A percentile compares a stretch with the other conserved stretches of the same genome.
Evolutionary conservation across 2,329 filamentous ascomycete genomes (phyloP).

Genomic region (Didymella pomorum): DNA sequence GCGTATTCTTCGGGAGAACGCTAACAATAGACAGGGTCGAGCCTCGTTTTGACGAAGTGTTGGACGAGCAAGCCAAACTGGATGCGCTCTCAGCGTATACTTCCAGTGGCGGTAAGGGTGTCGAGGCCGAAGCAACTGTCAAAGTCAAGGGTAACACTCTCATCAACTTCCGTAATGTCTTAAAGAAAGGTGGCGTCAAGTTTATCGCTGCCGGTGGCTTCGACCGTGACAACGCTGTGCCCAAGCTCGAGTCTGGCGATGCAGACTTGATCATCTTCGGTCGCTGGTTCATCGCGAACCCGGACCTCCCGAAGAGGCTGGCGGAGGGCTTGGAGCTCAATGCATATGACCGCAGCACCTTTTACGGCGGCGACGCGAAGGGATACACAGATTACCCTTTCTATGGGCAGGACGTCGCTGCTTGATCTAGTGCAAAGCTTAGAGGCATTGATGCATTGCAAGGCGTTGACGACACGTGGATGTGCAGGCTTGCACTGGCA

Average conservation of each 20-base stretch:
- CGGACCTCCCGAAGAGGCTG: slow-evolving; percentile 56
- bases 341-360: slow-evolving; percentile 54
- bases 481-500: neutral
- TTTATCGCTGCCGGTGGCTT: slow-evolving; percentile 66
- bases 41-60: slow-evolving; percentile 49
- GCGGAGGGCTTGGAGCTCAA: slow-evolving; percentile 51
- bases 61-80: slow-evolving; percentile 49
- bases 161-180: slow-evolving; percentile 56
- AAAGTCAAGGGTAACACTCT: slow-evolving; percentile 41
- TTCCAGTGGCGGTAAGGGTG: slow-evolving; percentile 33
- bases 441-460: slow-evolving; percentile 1
- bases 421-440: slow-evolving; percentile 20
- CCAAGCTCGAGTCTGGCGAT: slow-evolving; percentile 55
- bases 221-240: slow-evolving; percentile 60
- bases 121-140: slow-evolving; percentile 46
- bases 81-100: slow-evolving; percentile 51
- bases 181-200: slow-evolving; percentile 57
- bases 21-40: slow-evolving; percentile 41
- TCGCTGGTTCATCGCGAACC: slow-evolving; percentile 57
- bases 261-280: slow-evolving; percentile 56
- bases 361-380: slow-evolving; percentile 54
- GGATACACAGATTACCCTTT: slow-evolving; percentile 55
- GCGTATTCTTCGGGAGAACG: too few relatives aligned
- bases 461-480: neutral
- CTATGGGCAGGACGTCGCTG: slow-evolving; percentile 28